Conservation (phyloP, 208 protist genomes). For the Strigomonas galati region DNA sequence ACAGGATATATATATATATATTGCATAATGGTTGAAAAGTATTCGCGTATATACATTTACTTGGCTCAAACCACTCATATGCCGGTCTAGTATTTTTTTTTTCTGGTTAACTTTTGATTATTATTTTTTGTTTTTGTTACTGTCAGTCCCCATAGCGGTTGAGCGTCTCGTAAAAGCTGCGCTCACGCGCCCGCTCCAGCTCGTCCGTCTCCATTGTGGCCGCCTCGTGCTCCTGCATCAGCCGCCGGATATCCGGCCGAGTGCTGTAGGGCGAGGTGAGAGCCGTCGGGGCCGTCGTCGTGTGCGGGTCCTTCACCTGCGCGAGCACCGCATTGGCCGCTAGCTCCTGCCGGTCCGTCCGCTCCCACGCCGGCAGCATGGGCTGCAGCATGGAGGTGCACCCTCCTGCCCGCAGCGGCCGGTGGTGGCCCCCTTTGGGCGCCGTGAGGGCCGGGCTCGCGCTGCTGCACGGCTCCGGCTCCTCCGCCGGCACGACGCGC, state of each 20-base stretch:
- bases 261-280: too few relatives aligned
- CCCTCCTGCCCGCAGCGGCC: background rate
- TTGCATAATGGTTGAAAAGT: too few relatives aligned
- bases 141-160: background rate
- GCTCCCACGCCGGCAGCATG: slow-evolving; percentile 5
- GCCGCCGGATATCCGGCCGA: background rate
- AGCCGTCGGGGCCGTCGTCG: too few relatives aligned
- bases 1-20: too few relatives aligned
- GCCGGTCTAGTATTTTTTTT: too few relatives aligned
- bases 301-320: too few relatives aligned
- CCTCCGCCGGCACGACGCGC: background rate
- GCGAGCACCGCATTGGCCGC: background rate
- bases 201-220: background rate
- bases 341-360: background rate
- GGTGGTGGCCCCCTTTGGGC: too few relatives aligned
- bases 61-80: too few relatives aligned
- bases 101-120: background rate
- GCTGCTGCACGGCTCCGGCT: background rate
- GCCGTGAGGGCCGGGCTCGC: too few relatives aligned
- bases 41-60: background rate
- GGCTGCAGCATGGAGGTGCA: slow-evolving; percentile 1
- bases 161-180: background rate
- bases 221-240: slow-evolving; percentile 1
- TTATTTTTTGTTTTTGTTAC: background rate
- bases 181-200: background rate